Evolutionary conservation across 2,329 filamentous ascomycete genomes (phyloP).

Genomic region (Grosmannia penicillata): DNA sequence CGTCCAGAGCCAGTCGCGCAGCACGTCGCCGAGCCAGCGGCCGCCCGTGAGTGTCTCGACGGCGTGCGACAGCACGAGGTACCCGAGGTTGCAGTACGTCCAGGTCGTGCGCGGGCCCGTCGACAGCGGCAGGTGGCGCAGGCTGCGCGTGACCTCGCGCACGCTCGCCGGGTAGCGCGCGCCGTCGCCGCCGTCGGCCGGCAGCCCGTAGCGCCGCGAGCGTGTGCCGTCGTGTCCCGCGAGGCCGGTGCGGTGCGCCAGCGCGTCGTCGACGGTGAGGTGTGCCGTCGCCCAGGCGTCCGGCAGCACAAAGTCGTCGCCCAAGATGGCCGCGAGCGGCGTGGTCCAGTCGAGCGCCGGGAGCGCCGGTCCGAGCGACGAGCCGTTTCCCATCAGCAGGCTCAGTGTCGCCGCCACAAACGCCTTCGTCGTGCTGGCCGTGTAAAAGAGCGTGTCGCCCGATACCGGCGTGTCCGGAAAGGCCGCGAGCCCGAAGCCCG

Average conservation of each 20-base stretch:
- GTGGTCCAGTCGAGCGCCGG: slow-evolving; percentile 27
- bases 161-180: slow-evolving; percentile 16
- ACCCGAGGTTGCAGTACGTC: slow-evolving; percentile 40
- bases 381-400: slow-evolving; percentile 29
- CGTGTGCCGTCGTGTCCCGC: slow-evolving; percentile 25
- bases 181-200: too few relatives aligned
- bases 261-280: slow-evolving; percentile 36
- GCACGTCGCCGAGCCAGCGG: slow-evolving; percentile 20
- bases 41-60: slow-evolving; percentile 24
- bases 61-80: slow-evolving; percentile 27
- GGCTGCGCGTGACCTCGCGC: slow-evolving; percentile 20
- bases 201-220: slow-evolving; percentile 13
- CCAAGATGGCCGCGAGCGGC: slow-evolving; percentile 28
- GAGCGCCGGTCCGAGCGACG: too few relatives aligned
- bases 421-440: slow-evolving; percentile 38
- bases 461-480: slow-evolving; percentile 25
- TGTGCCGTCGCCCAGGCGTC: slow-evolving; percentile 25
- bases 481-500: slow-evolving; percentile 28
- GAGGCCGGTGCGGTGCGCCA: slow-evolving; percentile 35
- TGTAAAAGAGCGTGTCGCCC: slow-evolving; percentile 34
- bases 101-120: slow-evolving; percentile 23
- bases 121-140: slow-evolving; percentile 27
- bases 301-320: slow-evolving; percentile 31
- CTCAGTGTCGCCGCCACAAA: slow-evolving; percentile 34
- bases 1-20: slow-evolving; percentile 24